A percentile compares a stretch with the other conserved stretches of the same genome.
Evolutionary conservation across 768 basidiomycete genomes (phyloP).

Genomic region (Collybiopsis confluens): DNA sequence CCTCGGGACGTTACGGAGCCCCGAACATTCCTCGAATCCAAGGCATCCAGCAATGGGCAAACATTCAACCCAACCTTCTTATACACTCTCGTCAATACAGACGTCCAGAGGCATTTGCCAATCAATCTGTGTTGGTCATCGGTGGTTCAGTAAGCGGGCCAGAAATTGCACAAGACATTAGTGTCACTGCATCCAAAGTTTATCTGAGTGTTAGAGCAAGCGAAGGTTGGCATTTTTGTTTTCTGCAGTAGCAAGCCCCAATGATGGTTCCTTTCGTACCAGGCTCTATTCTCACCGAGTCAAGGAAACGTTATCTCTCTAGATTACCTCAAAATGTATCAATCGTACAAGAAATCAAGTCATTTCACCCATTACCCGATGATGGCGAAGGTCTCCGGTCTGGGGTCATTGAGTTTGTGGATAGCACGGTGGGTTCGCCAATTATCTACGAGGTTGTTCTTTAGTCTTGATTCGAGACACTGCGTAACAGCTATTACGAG

Average conservation of each 20-base stretch:
- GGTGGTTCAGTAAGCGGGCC: slow-evolving; percentile 32
- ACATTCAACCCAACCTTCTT: slow-evolving; percentile 28
- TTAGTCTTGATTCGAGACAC: neutral
- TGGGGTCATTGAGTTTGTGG: slow-evolving; percentile 28
- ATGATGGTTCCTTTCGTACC: neutral
- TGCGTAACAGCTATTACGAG: neutral
- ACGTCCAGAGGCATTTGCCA: slow-evolving; percentile 28
- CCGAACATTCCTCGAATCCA: slow-evolving; percentile 28
- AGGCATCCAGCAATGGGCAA: slow-evolving; percentile 31
- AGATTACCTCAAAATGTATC: slow-evolving; percentile 26
- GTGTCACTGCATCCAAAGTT: slow-evolving; percentile 24
- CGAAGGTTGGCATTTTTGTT: neutral
- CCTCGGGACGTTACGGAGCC: slow-evolving; percentile 30
- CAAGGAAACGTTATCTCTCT: neutral
- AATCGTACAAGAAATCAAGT: slow-evolving; percentile 34
- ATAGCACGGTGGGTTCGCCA: slow-evolving; percentile 29
- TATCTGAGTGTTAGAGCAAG: slow-evolving; percentile 26
- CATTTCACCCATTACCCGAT: slow-evolving; percentile 24
- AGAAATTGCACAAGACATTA: slow-evolving; percentile 21
- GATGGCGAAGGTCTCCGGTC: slow-evolving; percentile 12
- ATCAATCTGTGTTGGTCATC: slow-evolving; percentile 38
- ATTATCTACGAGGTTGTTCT: too few species aligned
- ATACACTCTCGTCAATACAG: slow-evolving; percentile 40
- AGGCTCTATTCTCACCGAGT: neutral
- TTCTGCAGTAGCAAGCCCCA: too few species aligned